These are phyloP conservation scores for Zasmidium citrigriseum DNA, from an alignment of 2,329 filamentous ascomycete genomes.

Conservation along the genomic window DNA sequence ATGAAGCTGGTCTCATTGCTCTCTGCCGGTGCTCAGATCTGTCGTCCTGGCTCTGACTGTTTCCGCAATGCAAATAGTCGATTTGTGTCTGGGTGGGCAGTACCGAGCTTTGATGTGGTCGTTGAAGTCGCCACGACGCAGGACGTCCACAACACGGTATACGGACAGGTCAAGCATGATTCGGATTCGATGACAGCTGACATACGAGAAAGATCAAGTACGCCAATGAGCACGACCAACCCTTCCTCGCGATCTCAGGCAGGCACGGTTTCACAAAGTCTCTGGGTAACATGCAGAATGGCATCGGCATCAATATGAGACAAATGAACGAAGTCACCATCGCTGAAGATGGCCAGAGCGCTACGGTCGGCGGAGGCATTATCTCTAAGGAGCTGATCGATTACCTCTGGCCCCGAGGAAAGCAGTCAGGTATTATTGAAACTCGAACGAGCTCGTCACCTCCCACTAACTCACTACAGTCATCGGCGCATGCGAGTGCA, in stretches of 20 bases:
- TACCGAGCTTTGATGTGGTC: not conserved
- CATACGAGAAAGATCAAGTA: not conserved
- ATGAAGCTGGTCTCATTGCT: not conserved
- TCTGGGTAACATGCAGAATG: constrained; percentile 11
- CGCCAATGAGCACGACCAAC: constrained; percentile 5
- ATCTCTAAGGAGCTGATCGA: constrained; percentile 11
- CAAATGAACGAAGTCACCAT: constrained; percentile 8
- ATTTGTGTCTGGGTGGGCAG: not conserved
- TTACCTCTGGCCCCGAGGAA: constrained; percentile 9
- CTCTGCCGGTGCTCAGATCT: not conserved
- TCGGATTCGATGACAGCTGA: too few relatives aligned
- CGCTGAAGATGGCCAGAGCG: constrained; percentile 9
- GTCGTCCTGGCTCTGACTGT: not conserved
- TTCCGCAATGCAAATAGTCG: not conserved
- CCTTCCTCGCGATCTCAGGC: constrained; percentile 19
- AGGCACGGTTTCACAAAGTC: constrained; percentile 11
- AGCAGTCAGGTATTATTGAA: not conserved
- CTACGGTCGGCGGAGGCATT: constrained; percentile 15
- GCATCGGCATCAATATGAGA: constrained; percentile 18
- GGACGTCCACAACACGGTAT: not conserved
- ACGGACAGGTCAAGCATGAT: too few relatives aligned
- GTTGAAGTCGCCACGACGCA: not conserved
- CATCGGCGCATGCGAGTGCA: constrained; percentile 18
- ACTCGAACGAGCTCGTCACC: not conserved
- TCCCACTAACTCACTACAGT: too few relatives aligned